These are phyloP conservation scores for Rosa chinensis DNA, from an alignment of 306 rosid species.

Conservation along the genomic window DNA sequence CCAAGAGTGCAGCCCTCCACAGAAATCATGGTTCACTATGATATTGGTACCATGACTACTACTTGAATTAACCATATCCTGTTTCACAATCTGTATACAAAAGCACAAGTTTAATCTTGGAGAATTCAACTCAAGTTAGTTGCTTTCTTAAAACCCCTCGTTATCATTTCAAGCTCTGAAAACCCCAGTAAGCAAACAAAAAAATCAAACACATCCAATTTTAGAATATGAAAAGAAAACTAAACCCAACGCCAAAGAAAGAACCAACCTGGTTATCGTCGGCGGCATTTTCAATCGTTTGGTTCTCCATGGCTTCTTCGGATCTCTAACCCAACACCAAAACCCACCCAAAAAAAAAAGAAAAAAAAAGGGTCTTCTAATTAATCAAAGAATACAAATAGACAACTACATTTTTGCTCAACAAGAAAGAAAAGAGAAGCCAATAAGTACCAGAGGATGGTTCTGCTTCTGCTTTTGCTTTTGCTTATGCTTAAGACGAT, in stretches of 20 bases:
- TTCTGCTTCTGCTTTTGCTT: slow-evolving; percentile 19
- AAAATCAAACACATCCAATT: not conserved
- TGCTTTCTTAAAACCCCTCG: not conserved
- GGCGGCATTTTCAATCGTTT: slow-evolving; percentile 27
- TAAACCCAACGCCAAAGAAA: slow-evolving; percentile 5
- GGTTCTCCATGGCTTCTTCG: slow-evolving; percentile 49
- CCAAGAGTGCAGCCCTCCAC: slow-evolving; percentile 75
- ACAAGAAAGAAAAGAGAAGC: slow-evolving; percentile 2
- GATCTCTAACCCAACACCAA: slow-evolving; percentile 33
- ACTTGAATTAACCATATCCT: slow-evolving; percentile 32
- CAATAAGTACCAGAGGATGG: slow-evolving; percentile 28
- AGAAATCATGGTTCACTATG: slow-evolving; percentile 71
- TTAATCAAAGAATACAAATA: slow-evolving; percentile 16
- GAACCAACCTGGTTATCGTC: slow-evolving; percentile 42
- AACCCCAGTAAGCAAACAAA: not conserved
- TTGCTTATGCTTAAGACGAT: slow-evolving; percentile 26
- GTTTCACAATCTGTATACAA: slow-evolving; percentile 43
- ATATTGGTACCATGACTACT: slow-evolving; percentile 48
- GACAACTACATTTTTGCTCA: not conserved
- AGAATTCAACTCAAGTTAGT: not conserved
- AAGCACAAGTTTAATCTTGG: slow-evolving; percentile 5
- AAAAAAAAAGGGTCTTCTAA: slow-evolving; percentile 12
- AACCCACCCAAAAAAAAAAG: slow-evolving; percentile 26
- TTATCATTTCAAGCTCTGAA: not conserved
- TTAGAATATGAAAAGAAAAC: not conserved